Base-by-base conservation (phyloP, 352 stramenopile species). In the Globisporangium iwayamae region DNA sequence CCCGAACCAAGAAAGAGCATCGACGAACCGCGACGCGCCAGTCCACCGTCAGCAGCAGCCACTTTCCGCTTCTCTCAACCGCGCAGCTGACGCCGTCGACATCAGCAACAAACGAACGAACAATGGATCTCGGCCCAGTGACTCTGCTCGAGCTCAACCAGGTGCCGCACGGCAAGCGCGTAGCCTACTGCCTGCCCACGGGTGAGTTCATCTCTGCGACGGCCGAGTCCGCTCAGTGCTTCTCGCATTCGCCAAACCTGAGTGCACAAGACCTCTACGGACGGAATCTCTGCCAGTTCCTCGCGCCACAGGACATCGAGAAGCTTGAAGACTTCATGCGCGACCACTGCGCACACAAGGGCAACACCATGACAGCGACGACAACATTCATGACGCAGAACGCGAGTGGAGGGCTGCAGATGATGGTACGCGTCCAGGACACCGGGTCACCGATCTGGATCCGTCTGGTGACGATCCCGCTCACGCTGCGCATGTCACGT, bases 201-300 rank as follows among this genome's bases (percentile, higher is more conserved):
- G 86, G 86, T 36, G 86, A 90, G 60, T 93, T 94, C 65, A 67
- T 93, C 39, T 85, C 92, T 32, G 83, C 82, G 14, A 86, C 81
- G 1, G 52, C 76, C 7, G 81, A 73, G 2, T 78, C 80, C 34
- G 66, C 81, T 1, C 63, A 58, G 41, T 72, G 73, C 53, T 89
- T 93, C 43, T 45, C 30, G 25, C 10, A 3, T 1, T 46, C 41
- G 20, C 66, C 64, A 6, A 53, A 52, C 13, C 2, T 54, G 4
- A 59, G 73, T 13, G 69, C 80, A 0, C 62, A 68, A 8, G 72
- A 81, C 47, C 69, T 94, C 16, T 92, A 88, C 63, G 82, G 86
- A 14, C 69, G 75, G 18, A 90, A 80, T 58, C 22, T 94, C 30
- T 76, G 75, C 60, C 66, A 86, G 43, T 93, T 89, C 34, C 55